Percentiles rank a stretch among this genome's conserved stretches.
phyloP scores from a whole-genome alignment of 1,284 basidiomycete genomes.

The Microbotryum violaceum region DNA sequence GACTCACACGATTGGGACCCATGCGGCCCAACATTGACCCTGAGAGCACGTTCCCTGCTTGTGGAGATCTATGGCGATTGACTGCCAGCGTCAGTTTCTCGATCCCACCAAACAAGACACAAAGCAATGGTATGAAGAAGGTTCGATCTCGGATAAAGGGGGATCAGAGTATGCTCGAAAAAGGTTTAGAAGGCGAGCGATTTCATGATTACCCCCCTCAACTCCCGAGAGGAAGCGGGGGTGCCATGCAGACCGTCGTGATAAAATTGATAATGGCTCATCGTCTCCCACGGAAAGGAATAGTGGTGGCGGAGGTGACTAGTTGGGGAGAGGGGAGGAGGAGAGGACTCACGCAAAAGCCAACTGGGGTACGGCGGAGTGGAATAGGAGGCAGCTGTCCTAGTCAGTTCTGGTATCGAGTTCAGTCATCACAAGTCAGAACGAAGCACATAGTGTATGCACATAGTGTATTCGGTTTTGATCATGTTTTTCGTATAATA shows the following conservation, averaged over 20 bases:
- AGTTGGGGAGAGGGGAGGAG: not conserved
- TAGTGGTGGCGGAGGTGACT: not conserved
- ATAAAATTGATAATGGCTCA: constrained; percentile 27
- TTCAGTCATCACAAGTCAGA: not conserved
- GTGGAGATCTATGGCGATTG: too few relatives aligned
- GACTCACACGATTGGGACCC: too few relatives aligned
- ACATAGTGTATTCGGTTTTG: too few relatives aligned
- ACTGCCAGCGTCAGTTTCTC: too few relatives aligned
- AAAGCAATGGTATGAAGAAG: not conserved
- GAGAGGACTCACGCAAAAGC: not conserved
- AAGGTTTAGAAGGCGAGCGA: constrained; percentile 29
- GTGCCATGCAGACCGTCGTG: constrained; percentile 31
- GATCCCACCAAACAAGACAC: too few relatives aligned
- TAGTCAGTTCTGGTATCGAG: not conserved
- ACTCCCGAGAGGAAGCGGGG: not conserved
- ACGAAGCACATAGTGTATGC: not conserved
- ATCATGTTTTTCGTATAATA: too few relatives aligned
- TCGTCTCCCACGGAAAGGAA: constrained; percentile 22
- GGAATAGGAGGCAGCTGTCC: not conserved
- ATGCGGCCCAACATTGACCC: too few relatives aligned
- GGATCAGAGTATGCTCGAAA: constrained; percentile 30
- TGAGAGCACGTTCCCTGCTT: too few relatives aligned
- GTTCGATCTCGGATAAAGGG: not conserved
- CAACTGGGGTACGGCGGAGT: too few relatives aligned
- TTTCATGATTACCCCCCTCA: constrained; percentile 17